Percentiles rank a stretch among this genome's conserved stretches.
Evolutionary conservation across 2,329 filamentous ascomycete species (phyloP).

Genomic region (Dactylellina drechsleri): DNA sequence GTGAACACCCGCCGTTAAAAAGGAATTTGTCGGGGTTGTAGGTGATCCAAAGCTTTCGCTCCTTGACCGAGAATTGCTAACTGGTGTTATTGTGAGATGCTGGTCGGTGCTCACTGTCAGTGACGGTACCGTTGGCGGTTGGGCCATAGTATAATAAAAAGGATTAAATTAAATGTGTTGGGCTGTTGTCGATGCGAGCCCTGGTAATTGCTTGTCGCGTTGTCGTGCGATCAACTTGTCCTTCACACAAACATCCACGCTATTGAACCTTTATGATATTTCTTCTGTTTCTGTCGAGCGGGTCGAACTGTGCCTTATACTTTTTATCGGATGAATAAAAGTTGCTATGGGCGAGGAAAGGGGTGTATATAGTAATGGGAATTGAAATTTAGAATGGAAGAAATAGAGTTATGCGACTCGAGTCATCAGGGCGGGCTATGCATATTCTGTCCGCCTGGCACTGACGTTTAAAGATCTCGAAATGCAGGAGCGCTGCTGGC

Average conservation of each 20-base stretch:
- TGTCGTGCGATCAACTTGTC: background rate
- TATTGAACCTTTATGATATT: conserved; percentile 14
- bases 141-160: conserved; percentile 21
- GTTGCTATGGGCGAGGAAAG: conserved; percentile 20
- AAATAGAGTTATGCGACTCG: conserved; percentile 14
- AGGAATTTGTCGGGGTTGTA: conserved; percentile 51
- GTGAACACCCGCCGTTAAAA: conserved; percentile 39
- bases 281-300: background rate
- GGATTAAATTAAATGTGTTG: conserved; percentile 25
- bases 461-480: conserved; percentile 23
- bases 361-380: conserved; percentile 30
- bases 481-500: conserved; percentile 40
- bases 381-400: conserved; percentile 12
- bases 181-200: conserved; percentile 19
- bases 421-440: conserved; percentile 1
- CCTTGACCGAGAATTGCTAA: conserved; percentile 37
- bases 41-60: conserved; percentile 53
- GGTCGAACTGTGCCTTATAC: background rate
- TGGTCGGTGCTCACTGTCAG: conserved; percentile 53
- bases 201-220: conserved; percentile 16
- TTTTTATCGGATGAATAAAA: conserved; percentile 1
- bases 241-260: background rate
- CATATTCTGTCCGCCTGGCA: conserved; percentile 5
- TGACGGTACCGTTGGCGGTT: conserved; percentile 36
- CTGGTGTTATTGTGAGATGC: conserved; percentile 45